Conservation (phyloP, 306 rosid species). For the Calophaca sinica region DNA sequence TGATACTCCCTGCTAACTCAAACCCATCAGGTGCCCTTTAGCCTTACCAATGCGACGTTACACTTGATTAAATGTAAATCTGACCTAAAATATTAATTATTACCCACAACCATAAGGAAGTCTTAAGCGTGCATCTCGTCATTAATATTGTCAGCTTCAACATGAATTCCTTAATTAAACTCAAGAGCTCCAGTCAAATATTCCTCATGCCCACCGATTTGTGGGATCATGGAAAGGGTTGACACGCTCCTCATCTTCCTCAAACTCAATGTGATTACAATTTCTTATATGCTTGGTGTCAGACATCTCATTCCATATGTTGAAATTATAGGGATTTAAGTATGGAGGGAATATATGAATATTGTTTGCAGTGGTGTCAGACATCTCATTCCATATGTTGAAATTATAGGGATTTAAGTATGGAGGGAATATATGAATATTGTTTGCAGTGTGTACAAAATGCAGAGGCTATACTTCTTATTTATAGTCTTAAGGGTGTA, state of each 20-base stretch:
- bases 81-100: neutral
- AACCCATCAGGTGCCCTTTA: too few relatives aligned
- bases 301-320: constrained; percentile 8
- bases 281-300: neutral
- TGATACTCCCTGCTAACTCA: too few relatives aligned
- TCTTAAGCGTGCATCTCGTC: too few relatives aligned
- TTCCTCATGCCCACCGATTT: too few relatives aligned
- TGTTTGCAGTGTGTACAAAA: constrained; percentile 1
- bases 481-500: neutral
- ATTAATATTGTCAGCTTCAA: too few relatives aligned
- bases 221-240: too few relatives aligned
- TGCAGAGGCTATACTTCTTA: neutral
- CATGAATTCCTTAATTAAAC: too few relatives aligned
- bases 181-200: too few relatives aligned
- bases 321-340: neutral
- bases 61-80: neutral
- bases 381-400: neutral
- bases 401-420: constrained; percentile 3
- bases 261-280: neutral
- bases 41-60: too few relatives aligned
- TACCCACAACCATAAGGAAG: too few relatives aligned
- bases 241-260: too few relatives aligned
- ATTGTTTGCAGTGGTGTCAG: neutral
- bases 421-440: neutral
- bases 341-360: neutral